Base-by-base conservation (phyloP, 768 basidiomycete species). In the Tricholomella constricta region DNA sequence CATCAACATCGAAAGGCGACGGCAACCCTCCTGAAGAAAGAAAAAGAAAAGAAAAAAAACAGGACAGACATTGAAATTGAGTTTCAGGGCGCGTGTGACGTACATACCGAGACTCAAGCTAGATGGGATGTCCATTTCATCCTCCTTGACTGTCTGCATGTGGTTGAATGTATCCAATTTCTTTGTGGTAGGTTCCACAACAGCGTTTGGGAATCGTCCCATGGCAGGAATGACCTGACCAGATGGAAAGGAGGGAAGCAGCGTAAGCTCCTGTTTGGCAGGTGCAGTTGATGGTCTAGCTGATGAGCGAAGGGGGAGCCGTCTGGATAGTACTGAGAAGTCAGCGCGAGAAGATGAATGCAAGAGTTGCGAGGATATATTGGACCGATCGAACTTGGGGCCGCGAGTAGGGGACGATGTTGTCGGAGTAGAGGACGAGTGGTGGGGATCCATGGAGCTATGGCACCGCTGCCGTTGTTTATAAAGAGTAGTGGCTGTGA, bases 171-270 rank as follows among this genome's bases (percentile, higher is more conserved):
- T 37, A 36, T 61, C 60, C 12, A 52, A 42, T 17, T 34, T 19
- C 41, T 48, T 42, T 10, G 26, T 3, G 14, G 17, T 5, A 19
- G 17, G 34, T 47, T 41, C 42, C 22, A 27, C n/a, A 12, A 36
- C 11, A 4, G 37, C 23, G 32, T 23, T 38, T 10, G 10, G 20
- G 20, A 8, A 25, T 8, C 32, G 32, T 17, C 29, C 12, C 12
- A 31, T 41, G 4, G 45, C 15, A 6, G 49, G 19, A 45, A 43
- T 44, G 15, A 29, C 22, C 40, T 54, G 59, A 36, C 53, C 25
- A 15, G 69, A 54, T 7, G 69, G 64, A 25, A 64, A 56, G 12
- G 78, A 76, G 32, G 82, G 81, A 25, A 83, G 64, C 23, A 80
- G 62, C 8, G 62, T 31, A 20, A 64, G 37, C 42, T 73, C 74